A percentile compares a stretch with the other conserved stretches of the same genome.
Evolutionary conservation across 1,139 yeast species (phyloP).

Genomic region (Taphrina wiesneri): DNA sequence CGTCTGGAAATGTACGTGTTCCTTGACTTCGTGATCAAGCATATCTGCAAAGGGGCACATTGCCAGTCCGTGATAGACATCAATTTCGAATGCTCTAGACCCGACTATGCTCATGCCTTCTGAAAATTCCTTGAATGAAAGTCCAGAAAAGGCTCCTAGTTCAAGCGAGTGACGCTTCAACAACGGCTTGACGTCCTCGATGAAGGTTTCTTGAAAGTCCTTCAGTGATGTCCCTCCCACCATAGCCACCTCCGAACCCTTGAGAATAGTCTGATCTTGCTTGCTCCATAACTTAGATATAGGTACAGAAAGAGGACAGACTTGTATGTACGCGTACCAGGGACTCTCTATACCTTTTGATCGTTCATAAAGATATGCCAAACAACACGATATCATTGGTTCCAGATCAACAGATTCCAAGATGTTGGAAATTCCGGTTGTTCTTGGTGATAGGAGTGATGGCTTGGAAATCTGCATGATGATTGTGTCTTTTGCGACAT

Average conservation of each 20-base stretch:
- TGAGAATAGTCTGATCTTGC: constrained; percentile 52
- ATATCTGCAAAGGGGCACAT: constrained; percentile 90
- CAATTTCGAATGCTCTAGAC: constrained; percentile 79
- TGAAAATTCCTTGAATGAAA: constrained; percentile 42
- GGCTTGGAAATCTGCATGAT: constrained; percentile 39
- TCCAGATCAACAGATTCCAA: constrained; percentile 52
- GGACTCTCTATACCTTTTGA: constrained; percentile 62
- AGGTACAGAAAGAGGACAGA: constrained; percentile 53
- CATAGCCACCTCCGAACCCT: constrained; percentile 68
- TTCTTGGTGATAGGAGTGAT: constrained; percentile 38
- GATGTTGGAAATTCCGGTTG: constrained; percentile 66
- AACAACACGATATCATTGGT: constrained; percentile 67
- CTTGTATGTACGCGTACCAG: constrained; percentile 66
- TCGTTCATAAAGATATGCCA: constrained; percentile 72
- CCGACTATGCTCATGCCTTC: constrained; percentile 53
- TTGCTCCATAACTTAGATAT: constrained; percentile 68
- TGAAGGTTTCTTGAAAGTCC: constrained; percentile 54
- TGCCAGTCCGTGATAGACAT: constrained; percentile 68
- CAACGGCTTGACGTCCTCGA: constrained; percentile 48
- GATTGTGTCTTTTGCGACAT: constrained; percentile 6
- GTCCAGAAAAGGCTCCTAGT: constrained; percentile 38
- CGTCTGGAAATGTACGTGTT: constrained; percentile 72
- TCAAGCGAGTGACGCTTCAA: constrained; percentile 41
- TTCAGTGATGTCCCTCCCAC: constrained; percentile 61
- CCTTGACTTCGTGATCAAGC: constrained; percentile 67